Evolutionary conservation across 345 rosid genomes (phyloP), one percentile per base, ranked within the genome.

Genomic region (Corchorus capsularis): DNA sequence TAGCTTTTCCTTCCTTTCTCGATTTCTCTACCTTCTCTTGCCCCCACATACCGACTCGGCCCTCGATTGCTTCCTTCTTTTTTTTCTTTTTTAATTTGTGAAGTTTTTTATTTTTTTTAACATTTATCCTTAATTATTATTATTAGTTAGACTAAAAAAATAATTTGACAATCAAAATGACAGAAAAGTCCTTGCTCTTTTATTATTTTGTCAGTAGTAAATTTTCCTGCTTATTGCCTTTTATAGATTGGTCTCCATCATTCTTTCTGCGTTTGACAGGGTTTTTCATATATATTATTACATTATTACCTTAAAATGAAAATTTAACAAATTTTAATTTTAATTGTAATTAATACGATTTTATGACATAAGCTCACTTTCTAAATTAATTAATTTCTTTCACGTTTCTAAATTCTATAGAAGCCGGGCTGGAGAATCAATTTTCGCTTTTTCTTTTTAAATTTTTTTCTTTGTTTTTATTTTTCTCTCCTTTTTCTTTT

Each of bases 21-120:
- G 83, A 81, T 79, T 83, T 80, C 81, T 83, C 83, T 82, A 62
- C 80, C 78, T 59, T 72, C 80, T 63, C 85, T 79, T 71, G 79
- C 78, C 82, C 85, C 84, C 84, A 76, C 84, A 73, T 78, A 63
- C 84, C 82, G 80, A 82, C 81, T 17, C 74, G 71, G n/a, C 74
- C 8, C 59, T 68, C 72, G 46, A 79, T 72, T 79, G 77, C 79
- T 54, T 69, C 76, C 70, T 65, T 34, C 3, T 13, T 34, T 66
- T 50, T 11, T 47, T 10, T 34, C 53, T 16, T 34, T 70, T 6
- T n/a, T 22, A 37, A 11, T 16, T 34, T 54, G 34, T 6, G 6
- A 3, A 7, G 43, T 0, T 4, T 39, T 39, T 39, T 39, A 39
- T 1, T 39, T 39, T 39, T 39, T 37, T 50, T 71, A 27, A 27